A percentile compares a stretch with the other conserved stretches of the same genome.
Evolutionary conservation across 192 early-diverging fungal genomes (phyloP).

Genomic region (Coemansia guatemalensis): DNA sequence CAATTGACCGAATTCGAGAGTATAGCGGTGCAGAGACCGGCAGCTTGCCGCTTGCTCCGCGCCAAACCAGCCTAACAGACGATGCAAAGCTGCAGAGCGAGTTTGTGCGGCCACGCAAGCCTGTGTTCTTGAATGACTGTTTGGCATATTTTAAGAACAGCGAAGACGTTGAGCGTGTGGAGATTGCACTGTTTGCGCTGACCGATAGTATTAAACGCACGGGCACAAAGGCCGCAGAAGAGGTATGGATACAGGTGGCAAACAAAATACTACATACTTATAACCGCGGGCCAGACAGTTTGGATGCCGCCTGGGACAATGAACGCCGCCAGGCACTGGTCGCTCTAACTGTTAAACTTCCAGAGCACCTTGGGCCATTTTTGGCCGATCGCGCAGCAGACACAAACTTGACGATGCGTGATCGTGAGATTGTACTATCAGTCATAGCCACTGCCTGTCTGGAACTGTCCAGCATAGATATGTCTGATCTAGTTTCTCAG

Average conservation of each 20-base stretch:
- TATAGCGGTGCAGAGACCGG: constrained; percentile 10
- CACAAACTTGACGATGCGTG: constrained; percentile 36
- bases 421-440: constrained; percentile 43
- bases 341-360: constrained; percentile 29
- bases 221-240: constrained; percentile 24
- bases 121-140: constrained; percentile 42
- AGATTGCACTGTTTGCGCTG: constrained; percentile 36
- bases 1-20: constrained; percentile 11
- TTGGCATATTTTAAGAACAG: constrained; percentile 29
- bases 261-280: constrained; percentile 35
- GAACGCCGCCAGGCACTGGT: constrained; percentile 27
- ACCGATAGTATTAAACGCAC: constrained; percentile 27
- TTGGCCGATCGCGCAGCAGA: constrained; percentile 44
- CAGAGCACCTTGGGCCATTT: constrained; percentile 31
- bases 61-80: constrained; percentile 22
- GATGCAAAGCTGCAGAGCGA: constrained; percentile 20
- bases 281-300: constrained; percentile 40
- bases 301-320: constrained; percentile 35
- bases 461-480: constrained; percentile 17
- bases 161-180: constrained; percentile 14
- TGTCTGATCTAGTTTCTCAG: not conserved
- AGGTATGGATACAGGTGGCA: constrained; percentile 35
- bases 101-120: constrained; percentile 41
- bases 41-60: constrained; percentile 13
- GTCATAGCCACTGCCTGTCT: constrained; percentile 47